These are phyloP conservation scores for Petasospora fabianii DNA, from an alignment of 1,139 yeast species.

Conservation along the genomic window DNA sequence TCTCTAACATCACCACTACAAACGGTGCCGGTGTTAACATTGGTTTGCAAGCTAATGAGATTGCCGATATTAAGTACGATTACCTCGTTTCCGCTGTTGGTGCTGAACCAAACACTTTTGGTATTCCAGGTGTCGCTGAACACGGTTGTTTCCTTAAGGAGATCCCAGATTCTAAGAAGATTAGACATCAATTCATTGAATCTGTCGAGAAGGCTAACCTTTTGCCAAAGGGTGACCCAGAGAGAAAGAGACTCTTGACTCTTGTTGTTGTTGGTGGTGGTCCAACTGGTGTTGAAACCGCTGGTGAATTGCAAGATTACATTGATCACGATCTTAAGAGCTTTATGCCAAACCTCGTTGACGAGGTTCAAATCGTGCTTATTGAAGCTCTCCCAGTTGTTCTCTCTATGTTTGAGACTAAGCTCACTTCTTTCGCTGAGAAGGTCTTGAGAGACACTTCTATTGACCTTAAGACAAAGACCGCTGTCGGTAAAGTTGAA, in stretches of 20 bases:
- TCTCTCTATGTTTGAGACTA: constrained; percentile 80
- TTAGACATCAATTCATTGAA: constrained; percentile 72
- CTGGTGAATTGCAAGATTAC: constrained; percentile 90
- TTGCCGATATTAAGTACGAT: constrained; percentile 51
- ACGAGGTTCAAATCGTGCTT: constrained; percentile 77
- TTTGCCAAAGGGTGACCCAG: constrained; percentile 70
- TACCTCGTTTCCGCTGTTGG: constrained; percentile 81
- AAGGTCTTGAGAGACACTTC: constrained; percentile 72
- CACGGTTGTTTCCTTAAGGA: constrained; percentile 84
- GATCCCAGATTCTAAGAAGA: constrained; percentile 74
- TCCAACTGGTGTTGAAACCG: constrained; percentile 88
- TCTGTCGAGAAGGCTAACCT: constrained; percentile 71
- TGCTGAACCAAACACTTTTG: constrained; percentile 79
- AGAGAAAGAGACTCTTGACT: constrained; percentile 68
- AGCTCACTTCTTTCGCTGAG: constrained; percentile 83
- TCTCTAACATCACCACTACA: constrained; percentile 36
- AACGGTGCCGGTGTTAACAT: constrained; percentile 27
- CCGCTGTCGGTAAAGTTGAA: constrained; percentile 85
- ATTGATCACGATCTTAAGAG: constrained; percentile 84
- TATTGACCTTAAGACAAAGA: constrained; percentile 74
- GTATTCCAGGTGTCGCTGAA: constrained; percentile 76
- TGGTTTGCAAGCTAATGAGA: constrained; percentile 32
- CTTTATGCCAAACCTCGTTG: constrained; percentile 84
- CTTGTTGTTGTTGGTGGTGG: constrained; percentile 91
- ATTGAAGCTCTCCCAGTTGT: constrained; percentile 92